A percentile compares a stretch with the other conserved stretches of the same genome.
Conservation (phyloP, 495 filamentous ascomycete genomes). For the Penicillium cosmopolitanum region DNA sequence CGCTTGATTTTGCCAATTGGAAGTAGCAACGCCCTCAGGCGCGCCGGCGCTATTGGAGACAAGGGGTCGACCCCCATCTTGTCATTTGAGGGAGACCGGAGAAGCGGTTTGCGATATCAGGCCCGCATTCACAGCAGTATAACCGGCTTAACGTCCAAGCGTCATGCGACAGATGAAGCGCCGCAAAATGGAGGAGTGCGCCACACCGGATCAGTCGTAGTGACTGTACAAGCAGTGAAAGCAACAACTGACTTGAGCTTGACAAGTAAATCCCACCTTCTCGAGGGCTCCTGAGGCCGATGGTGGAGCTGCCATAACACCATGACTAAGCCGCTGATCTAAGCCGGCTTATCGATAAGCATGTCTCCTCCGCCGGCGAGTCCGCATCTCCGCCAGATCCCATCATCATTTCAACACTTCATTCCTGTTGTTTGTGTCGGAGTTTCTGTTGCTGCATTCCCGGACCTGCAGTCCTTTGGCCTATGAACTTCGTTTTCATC, state of each 20-base stretch:
- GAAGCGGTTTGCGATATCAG: constrained; percentile 36
- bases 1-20: constrained; percentile 85
- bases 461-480: not conserved
- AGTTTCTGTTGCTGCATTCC: not conserved
- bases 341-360: constrained; percentile 20
- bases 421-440: not conserved
- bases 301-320: constrained; percentile 11
- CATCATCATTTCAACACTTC: not conserved
- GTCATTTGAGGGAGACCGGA: constrained; percentile 40
- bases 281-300: constrained; percentile 25
- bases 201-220: constrained; percentile 8
- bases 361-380: constrained; percentile 19
- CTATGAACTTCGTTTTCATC: not conserved
- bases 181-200: not conserved
- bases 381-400: not conserved
- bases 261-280: constrained; percentile 11
- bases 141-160: constrained; percentile 21
- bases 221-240: constrained; percentile 3
- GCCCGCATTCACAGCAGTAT: constrained; percentile 39
- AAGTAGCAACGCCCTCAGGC: constrained; percentile 79
- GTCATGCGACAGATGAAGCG: constrained; percentile 27
- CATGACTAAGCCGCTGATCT: constrained; percentile 12
- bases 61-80: constrained; percentile 85
- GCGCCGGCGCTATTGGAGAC: constrained; percentile 85
- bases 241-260: constrained; percentile 11